Evolutionary conservation across 2,329 filamentous ascomycete species (phyloP).

Genomic region (Phialemonium atrogriseum): DNA sequence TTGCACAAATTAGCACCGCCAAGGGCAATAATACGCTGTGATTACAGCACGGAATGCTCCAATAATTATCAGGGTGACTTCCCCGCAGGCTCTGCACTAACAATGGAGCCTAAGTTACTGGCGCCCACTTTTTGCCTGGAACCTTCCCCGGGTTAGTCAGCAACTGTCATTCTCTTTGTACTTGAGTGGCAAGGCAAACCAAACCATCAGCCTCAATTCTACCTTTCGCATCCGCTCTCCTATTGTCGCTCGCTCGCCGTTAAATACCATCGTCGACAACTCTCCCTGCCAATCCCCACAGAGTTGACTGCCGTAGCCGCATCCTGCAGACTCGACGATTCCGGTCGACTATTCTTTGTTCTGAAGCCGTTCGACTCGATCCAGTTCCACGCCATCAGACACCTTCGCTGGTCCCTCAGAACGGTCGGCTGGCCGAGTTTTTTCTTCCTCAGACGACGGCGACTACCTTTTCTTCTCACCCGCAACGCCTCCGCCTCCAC

Average conservation of each 20-base stretch:
- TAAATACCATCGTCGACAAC: slow-evolving; percentile 3
- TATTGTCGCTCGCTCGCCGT: slow-evolving; percentile 8
- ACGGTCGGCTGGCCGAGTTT: slow-evolving; percentile 17
- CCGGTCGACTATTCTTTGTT: slow-evolving; percentile 25
- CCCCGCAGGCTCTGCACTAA: no score
- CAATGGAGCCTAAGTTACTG: no score
- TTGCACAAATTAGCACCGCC: no score
- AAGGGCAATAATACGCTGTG: no score
- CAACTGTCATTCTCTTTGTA: no score
- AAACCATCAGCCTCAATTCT: not conserved
- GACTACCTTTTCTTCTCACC: not conserved
- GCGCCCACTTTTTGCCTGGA: no score
- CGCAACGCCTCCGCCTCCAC: not conserved
- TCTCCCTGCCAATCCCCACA: slow-evolving; percentile 1
- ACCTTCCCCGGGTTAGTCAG: no score
- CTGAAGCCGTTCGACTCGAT: slow-evolving; percentile 22
- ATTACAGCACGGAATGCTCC: no score
- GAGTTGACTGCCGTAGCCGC: not conserved
- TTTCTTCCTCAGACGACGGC: not conserved
- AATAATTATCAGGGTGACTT: no score
- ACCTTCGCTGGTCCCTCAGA: slow-evolving; percentile 53
- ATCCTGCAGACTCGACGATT: slow-evolving; percentile 2
- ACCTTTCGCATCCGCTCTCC: not conserved
- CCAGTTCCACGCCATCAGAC: slow-evolving; percentile 35
- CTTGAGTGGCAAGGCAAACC: slow-evolving; percentile 4